Base-by-base conservation (phyloP, 176 grass and related monocot genomes). In the Oryza officinalis region DNA sequence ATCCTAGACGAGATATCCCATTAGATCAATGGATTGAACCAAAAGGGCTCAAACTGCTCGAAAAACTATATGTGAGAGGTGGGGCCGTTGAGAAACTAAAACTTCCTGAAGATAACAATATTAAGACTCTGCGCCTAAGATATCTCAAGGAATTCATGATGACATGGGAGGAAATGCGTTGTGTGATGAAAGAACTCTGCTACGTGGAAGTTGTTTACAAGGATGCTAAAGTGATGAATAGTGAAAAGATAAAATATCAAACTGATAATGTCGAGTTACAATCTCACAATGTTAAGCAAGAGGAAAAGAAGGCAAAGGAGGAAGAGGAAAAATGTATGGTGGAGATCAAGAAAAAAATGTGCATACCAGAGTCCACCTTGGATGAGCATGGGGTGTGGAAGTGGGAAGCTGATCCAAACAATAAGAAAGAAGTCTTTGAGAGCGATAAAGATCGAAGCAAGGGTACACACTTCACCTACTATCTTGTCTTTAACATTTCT, bases 21-120 rank as follows among this genome's bases (percentile, higher is more conserved):
- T 6, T 1, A 8, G 7, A 38, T n/a, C 1, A 59, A 9, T n/a
- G 20, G 57, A 25, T 61, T 11, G n/a, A 61, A 61, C 20, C 1
- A 50, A 50, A 61, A 61, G 9, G 54, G 15, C 28, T 2, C 4
- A 5, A 2, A 20, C 0, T 7, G n/a, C 18, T 7, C 1, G 8
- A 5, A 13, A 86, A 82, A 67, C 73, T 90, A 0, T 90, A 90
- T 60, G 69, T 86, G 17, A 90, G 88, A 78, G 88, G 88, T 27
- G 83, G 88, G 6, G 44, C 45, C 1, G 8, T 86, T 31, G 0
- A 60, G 25, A 3, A 0, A 0, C 74, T 86, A 28, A 1, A 25
- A 0, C 27, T 77, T 4, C 8, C 31, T 2, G 0, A 1, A 1
- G 3, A 9, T 8, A 82, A 45, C 22, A 0, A 0, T 0, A 78